Base-by-base conservation (phyloP, 352 stramenopile species). In the Pythium myriotylum region DNA sequence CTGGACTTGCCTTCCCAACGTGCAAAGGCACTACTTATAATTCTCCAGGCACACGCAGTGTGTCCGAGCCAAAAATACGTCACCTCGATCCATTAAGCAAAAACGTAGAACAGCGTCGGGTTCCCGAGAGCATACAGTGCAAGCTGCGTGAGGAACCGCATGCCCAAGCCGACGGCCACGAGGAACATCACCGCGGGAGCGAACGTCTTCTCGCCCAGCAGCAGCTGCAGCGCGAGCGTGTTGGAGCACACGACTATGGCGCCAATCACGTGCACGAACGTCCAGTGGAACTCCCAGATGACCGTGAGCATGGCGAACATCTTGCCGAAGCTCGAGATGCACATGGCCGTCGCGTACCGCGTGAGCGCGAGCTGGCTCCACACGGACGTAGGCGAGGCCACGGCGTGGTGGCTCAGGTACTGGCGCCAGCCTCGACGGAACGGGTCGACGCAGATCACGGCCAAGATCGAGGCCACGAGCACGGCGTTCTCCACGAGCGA, bases 261-360 rank as follows among this genome's bases (percentile, higher is more conserved):
- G 41, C 80, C 84, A 54, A 91, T 92, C 32, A 94, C 84, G 68
- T 94, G 82, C 19, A 94, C 68, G 52, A 92, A 90, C 29, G 77
- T 91, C 84, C 84, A 92, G 62, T 94, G 73, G 68, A 88, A 92
- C 65, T 94, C 84, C 84, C 84, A 94, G 52, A 94, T 94, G 29
- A 94, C 82, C 2, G 81, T 94, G 24, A 94, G 67, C 50, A 91
- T 73, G 53, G 82, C 84, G 72, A 94, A 92, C 27, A 92, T 76
- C 59, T 94, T 94, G 37, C 82, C 84, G 59, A 94, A 94, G 68
- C 81, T 91, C 17, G 80, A 88, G 59, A 94, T 82, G 63, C 83
- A 89, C 67, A 91, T 80, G 46, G 83, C 80, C 42, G 78, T 84
- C 43, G 52, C 67, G 54, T 83, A 90, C 43, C 63, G 79, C 20